Evolutionary conservation across 176 grass and related monocot species (phyloP).

Genomic region (Aegilops umbellulata): DNA sequence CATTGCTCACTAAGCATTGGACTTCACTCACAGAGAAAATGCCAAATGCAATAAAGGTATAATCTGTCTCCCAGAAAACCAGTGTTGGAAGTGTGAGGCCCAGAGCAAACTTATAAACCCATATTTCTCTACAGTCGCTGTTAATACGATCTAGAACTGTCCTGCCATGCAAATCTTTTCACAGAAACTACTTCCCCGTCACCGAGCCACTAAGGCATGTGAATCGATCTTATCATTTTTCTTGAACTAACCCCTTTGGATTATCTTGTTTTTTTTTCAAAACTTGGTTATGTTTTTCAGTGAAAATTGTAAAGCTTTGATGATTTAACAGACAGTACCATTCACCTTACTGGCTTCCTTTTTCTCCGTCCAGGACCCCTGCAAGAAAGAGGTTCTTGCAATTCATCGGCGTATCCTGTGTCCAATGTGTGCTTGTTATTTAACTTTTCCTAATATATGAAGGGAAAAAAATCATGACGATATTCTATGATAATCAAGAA

Average conservation of each 20-base stretch:
- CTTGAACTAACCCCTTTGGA: constrained; percentile 19
- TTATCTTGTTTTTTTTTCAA: constrained; percentile 32
- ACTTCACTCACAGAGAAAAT: not conserved
- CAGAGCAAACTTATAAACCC: not conserved
- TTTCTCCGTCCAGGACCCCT: constrained; percentile 43
- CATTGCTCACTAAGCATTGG: not conserved
- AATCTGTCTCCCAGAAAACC: not conserved
- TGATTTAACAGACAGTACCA: not conserved
- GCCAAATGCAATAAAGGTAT: not conserved
- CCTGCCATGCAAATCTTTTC: not conserved
- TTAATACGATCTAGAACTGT: not conserved
- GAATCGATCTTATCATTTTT: not conserved
- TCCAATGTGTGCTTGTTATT: not conserved
- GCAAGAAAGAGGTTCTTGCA: constrained; percentile 23
- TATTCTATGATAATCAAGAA: not conserved
- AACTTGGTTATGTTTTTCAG: constrained; percentile 6
- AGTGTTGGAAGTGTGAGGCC: not conserved
- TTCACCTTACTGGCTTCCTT: constrained; percentile 44
- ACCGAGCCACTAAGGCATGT: not conserved
- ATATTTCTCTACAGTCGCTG: not conserved
- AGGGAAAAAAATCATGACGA: not conserved
- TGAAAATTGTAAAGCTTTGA: not conserved
- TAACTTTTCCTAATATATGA: constrained; percentile 29
- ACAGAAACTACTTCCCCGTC: not conserved
- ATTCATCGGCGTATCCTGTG: constrained; percentile 13